Base-by-base conservation (phyloP, 2,329 filamentous ascomycete species). In the Fusarium sp. region DNA sequence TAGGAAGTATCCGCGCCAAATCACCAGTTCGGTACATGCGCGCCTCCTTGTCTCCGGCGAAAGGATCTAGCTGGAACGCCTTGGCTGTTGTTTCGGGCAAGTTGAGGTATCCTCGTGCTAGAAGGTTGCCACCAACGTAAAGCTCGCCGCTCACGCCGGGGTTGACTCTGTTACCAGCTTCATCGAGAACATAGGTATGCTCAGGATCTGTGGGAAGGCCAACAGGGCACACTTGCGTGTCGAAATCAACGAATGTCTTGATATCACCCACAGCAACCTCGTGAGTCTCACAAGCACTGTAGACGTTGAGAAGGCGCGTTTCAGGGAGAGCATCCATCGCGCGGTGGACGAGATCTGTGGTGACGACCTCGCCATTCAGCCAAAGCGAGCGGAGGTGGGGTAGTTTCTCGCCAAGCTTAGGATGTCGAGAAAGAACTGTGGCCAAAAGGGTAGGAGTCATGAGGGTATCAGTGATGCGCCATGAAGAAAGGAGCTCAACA, bases 291-390 rank as follows among this genome's bases (percentile, higher is more conserved):
- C 91, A 93, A 17, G 92, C 91, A 74, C 91, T 93, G 80, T 95
- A 95, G 71, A 91, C 91, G 71, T 94, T 95, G 64, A 94, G 86
- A 14, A 95, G 79, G 17, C 90, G 88, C 4, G 88, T 85, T 0
- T 89, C 86, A 1, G 92, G 91, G 6, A 94, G 83, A 4, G 89
- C 89, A 55, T 87, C 86, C 53, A 91, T 82, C 4, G 88, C 89
- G 40, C 91, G 86, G 26, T 88, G 87, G 32, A 89, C 91, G 17
- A 94, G 85, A 74, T 94, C 92, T 0, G 91, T 91, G 0, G 91
- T 92, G 52, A 94, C 92, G 2, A 95, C 92, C 78, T 95, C 92
- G 49, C 92, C 92, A 70, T 95, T 94, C 30, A 95, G 82, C 92
- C 92, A 94, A 30, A 94, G 79, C 0, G 90, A 92, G 44, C 86